These are phyloP conservation scores for Candida saitoana DNA, from an alignment of 805 yeast species.

Conservation along the genomic window DNA sequence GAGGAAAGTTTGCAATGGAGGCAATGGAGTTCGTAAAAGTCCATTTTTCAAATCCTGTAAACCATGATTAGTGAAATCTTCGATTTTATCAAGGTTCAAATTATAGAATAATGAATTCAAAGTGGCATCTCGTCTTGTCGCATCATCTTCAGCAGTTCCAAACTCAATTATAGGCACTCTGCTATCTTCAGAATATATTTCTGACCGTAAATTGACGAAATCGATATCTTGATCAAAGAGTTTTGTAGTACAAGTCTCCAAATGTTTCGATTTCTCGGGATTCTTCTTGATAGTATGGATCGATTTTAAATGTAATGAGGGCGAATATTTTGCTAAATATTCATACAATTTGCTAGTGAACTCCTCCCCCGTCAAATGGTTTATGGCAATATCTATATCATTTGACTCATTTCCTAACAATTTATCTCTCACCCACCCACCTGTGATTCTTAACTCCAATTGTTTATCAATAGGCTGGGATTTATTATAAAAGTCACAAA, in stretches of 20 bases:
- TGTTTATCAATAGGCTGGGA: slow-evolving; percentile 11
- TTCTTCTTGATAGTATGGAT: slow-evolving; percentile 84
- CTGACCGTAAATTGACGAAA: slow-evolving; percentile 87
- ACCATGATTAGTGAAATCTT: slow-evolving; percentile 81
- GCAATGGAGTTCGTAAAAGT: slow-evolving; percentile 80
- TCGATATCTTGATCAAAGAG: slow-evolving; percentile 83
- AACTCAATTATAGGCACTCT: slow-evolving; percentile 79
- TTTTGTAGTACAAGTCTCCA: slow-evolving; percentile 93
- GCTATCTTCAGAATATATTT: slow-evolving; percentile 76
- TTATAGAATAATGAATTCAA: slow-evolving; percentile 89
- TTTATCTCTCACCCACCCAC: slow-evolving; percentile 99
- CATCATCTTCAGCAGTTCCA: slow-evolving; percentile 92
- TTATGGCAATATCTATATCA: slow-evolving; percentile 90
- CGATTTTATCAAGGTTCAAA: slow-evolving; percentile 61
- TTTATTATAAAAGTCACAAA: slow-evolving; percentile 34
- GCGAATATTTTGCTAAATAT: slow-evolving; percentile 34
- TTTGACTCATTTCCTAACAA: slow-evolving; percentile 73
- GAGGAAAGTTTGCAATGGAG: slow-evolving; percentile 76
- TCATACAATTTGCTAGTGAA: slow-evolving; percentile 67
- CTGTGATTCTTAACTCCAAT: slow-evolving; percentile 74
- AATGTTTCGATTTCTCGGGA: slow-evolving; percentile 93
- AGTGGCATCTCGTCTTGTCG: slow-evolving; percentile 91
- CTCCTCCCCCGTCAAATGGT: slow-evolving; percentile 76
- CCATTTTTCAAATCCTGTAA: slow-evolving; percentile 67
- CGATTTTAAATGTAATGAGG: slow-evolving; percentile 29